Evolutionary conservation across 106 monocot species (phyloP).

Genomic region (Iris macrosiphon): DNA sequence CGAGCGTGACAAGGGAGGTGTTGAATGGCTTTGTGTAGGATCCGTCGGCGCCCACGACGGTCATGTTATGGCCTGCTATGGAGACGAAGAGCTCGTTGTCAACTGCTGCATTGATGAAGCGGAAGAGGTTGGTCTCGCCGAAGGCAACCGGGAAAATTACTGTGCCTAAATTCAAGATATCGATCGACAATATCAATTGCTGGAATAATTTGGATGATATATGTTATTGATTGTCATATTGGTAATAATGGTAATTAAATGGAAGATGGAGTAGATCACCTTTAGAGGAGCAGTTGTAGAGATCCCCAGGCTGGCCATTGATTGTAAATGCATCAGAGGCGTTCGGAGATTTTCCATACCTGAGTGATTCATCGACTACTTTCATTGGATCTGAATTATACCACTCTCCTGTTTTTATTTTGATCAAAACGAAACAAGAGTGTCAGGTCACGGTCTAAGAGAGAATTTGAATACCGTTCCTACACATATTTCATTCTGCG

Average conservation of each 20-base stretch:
- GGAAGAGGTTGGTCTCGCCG: conserved; percentile 51
- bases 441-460: too few species aligned
- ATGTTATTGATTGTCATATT: too few species aligned
- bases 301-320: conserved; percentile 71
- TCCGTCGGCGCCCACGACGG: conserved; percentile 44
- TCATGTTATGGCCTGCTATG: conserved; percentile 55
- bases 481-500: too few species aligned
- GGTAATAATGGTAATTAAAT: too few species aligned
- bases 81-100: conserved; percentile 37
- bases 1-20: conserved; percentile 34
- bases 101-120: conserved; percentile 52
- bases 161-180: too few species aligned
- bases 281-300: conserved; percentile 55
- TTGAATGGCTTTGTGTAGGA: conserved; percentile 50
- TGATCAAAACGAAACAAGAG: too few species aligned
- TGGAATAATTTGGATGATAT: too few species aligned
- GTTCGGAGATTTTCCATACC: conserved; percentile 41
- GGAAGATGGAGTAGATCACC: too few species aligned
- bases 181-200: too few species aligned
- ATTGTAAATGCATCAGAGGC: conserved; percentile 53
- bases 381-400: conserved; percentile 48
- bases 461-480: too few species aligned
- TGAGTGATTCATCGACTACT: conserved; percentile 21
- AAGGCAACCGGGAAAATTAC: conserved; percentile 28
- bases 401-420: conserved; percentile 79